Percentiles rank a stretch among this genome's conserved stretches.
Conservation (phyloP, 192 early-diverging fungal genomes). For the Mortierella alpina region DNA sequence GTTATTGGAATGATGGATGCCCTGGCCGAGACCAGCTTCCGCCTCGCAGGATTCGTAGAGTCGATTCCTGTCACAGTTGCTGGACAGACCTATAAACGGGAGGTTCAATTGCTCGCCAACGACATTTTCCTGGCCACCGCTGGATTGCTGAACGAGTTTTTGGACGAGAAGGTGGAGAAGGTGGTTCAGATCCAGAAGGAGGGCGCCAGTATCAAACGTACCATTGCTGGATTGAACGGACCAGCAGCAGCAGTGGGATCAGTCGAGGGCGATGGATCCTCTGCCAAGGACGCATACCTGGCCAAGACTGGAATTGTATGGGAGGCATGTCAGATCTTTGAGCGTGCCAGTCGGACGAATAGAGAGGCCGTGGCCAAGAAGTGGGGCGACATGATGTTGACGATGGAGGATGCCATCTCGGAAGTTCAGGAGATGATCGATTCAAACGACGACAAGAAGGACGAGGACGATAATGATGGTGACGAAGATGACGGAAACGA, state of each 20-base stretch:
- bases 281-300: constrained; percentile 38
- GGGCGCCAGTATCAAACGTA: not conserved
- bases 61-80: constrained; percentile 48
- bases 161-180: constrained; percentile 39
- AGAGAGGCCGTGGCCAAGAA: constrained; percentile 51
- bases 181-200: constrained; percentile 24
- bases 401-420: constrained; percentile 54
- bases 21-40: constrained; percentile 54
- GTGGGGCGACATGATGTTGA: constrained; percentile 52
- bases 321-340: constrained; percentile 56
- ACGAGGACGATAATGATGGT: constrained; percentile 19
- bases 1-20: constrained; percentile 51
- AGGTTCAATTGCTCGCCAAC: constrained; percentile 38
- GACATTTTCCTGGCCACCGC: constrained; percentile 47
- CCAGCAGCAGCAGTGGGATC: not conserved
- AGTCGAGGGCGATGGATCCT: not conserved
- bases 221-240: not conserved
- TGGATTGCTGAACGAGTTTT: constrained; percentile 50
- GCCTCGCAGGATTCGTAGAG: constrained; percentile 54
- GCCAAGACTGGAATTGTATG: constrained; percentile 55
- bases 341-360: constrained; percentile 50
- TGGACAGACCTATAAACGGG: constrained; percentile 50
- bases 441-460: constrained; percentile 43
- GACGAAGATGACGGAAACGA: constrained; percentile 35
- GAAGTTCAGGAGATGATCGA: constrained; percentile 54